Conservation (phyloP, 352 stramenopile species). For the Phytophthora brassicae region DNA sequence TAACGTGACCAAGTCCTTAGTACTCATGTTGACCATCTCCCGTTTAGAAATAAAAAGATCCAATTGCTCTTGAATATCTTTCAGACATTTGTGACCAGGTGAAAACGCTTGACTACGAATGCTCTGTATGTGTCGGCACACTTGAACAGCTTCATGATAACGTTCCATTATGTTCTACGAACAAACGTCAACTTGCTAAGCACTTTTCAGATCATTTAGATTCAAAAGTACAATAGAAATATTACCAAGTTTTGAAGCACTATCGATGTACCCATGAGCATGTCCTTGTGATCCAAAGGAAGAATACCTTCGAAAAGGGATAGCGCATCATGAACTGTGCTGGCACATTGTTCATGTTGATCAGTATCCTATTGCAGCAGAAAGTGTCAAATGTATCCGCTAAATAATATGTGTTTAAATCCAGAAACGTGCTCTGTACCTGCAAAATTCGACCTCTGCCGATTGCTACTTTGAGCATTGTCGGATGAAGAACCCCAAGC, state of each 20-base stretch:
- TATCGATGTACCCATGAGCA: conserved; percentile 41
- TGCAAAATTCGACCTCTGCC: conserved; percentile 36
- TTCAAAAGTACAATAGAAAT: background rate
- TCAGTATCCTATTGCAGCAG: conserved; percentile 30
- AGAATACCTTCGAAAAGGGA: conserved; percentile 42
- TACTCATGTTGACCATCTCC: conserved; percentile 36
- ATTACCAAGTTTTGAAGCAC: conserved; percentile 50
- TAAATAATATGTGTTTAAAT: background rate
- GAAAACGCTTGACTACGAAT: conserved; percentile 13
- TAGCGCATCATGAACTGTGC: conserved; percentile 31
- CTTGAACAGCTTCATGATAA: conserved; percentile 30
- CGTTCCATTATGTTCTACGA: conserved; percentile 13
- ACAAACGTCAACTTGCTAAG: background rate
- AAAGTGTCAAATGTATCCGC: background rate
- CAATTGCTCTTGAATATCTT: conserved; percentile 24
- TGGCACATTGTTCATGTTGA: conserved; percentile 21
- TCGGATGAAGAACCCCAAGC: conserved; percentile 48
- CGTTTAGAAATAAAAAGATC: conserved; percentile 43
- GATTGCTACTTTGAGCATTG: conserved; percentile 61
- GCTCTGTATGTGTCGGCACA: conserved; percentile 24
- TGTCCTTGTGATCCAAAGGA: conserved; percentile 44
- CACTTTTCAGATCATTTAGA: background rate
- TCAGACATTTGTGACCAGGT: conserved; percentile 16
- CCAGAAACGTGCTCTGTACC: conserved; percentile 8
- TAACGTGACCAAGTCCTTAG: conserved; percentile 35